A percentile compares a stretch with the other conserved stretches of the same genome.
Conservation (phyloP, 2,329 filamentous ascomycete species). For the Curvularia lunata region DNA sequence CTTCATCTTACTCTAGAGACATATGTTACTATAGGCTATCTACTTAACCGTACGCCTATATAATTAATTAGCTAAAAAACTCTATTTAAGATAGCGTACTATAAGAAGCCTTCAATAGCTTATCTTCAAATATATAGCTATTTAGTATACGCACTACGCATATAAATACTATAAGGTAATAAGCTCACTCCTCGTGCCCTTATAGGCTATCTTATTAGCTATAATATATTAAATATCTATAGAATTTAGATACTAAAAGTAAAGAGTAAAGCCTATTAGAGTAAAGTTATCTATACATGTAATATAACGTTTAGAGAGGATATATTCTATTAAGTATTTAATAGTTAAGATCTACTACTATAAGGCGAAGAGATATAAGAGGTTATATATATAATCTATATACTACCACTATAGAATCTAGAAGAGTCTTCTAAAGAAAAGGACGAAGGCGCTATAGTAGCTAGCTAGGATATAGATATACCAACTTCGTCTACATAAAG, state of each 20-base stretch:
- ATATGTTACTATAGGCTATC: too few species aligned
- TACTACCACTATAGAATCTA: neutral
- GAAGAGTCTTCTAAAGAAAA: constrained; percentile 2
- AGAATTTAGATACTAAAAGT: constrained; percentile 11
- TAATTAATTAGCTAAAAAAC: constrained; percentile 21
- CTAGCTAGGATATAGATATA: neutral
- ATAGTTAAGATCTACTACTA: constrained; percentile 1
- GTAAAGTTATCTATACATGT: neutral
- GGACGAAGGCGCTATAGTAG: neutral
- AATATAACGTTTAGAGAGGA: neutral
- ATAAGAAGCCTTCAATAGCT: constrained; percentile 21
- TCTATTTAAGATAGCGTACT: constrained; percentile 19
- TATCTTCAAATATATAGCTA: constrained; percentile 16
- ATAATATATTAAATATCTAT: constrained; percentile 26
- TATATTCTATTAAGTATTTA: too few species aligned
- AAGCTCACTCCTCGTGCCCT: constrained; percentile 19
- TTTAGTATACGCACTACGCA: constrained; percentile 16
- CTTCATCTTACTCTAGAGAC: constrained; percentile 12
- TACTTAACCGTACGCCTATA: constrained; percentile 23
- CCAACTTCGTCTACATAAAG: neutral
- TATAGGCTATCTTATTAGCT: constrained; percentile 27
- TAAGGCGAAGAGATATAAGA: constrained; percentile 1
- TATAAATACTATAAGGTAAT: constrained; percentile 12
- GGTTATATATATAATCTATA: constrained; percentile 1
- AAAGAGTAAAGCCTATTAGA: neutral